Conservation (phyloP, 2,329 filamentous ascomycete genomes). For the Colletotrichum neosansevieriae region DNA sequence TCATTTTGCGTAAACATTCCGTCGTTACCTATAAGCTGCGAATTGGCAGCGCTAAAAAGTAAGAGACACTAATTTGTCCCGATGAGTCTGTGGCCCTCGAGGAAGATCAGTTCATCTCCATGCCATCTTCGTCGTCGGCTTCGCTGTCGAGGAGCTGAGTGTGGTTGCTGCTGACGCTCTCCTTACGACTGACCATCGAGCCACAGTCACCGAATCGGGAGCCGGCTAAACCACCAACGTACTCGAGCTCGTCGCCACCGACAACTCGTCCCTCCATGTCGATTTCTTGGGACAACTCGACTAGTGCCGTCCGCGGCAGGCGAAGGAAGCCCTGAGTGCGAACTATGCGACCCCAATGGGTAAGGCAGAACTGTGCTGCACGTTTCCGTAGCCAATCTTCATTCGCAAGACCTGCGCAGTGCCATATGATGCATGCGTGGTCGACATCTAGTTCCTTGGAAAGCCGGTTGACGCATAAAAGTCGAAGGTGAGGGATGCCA, state of each 20-base stretch:
- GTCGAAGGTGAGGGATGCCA: constrained; percentile 91
- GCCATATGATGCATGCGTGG: constrained; percentile 96
- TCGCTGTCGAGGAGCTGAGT: constrained; percentile 70
- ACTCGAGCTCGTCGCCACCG: constrained; percentile 84
- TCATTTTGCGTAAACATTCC: constrained; percentile 18
- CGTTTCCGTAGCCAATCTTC: constrained; percentile 95
- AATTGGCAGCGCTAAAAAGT: not conserved
- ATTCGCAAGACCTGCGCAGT: constrained; percentile 87
- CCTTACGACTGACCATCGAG: constrained; percentile 61
- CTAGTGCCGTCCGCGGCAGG: constrained; percentile 81
- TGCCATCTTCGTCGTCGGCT: constrained; percentile 71
- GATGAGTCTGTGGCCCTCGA: too few species aligned
- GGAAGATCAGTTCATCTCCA: constrained; percentile 61
- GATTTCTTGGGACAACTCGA: constrained; percentile 93
- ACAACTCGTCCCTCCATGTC: constrained; percentile 93
- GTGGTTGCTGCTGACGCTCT: constrained; percentile 70
- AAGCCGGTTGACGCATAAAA: constrained; percentile 91
- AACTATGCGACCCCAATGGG: constrained; percentile 94
- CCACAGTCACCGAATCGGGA: constrained; percentile 58
- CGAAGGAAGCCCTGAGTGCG: constrained; percentile 88
- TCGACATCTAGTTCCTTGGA: constrained; percentile 93
- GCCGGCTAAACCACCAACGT: constrained; percentile 62
- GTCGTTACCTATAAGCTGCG: constrained; percentile 17
- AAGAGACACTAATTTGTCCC: too few species aligned
- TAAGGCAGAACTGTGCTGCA: constrained; percentile 88